Evolutionary conservation across 164 flowering plant species (phyloP).

Genomic region (Nymphaea thermarum): DNA sequence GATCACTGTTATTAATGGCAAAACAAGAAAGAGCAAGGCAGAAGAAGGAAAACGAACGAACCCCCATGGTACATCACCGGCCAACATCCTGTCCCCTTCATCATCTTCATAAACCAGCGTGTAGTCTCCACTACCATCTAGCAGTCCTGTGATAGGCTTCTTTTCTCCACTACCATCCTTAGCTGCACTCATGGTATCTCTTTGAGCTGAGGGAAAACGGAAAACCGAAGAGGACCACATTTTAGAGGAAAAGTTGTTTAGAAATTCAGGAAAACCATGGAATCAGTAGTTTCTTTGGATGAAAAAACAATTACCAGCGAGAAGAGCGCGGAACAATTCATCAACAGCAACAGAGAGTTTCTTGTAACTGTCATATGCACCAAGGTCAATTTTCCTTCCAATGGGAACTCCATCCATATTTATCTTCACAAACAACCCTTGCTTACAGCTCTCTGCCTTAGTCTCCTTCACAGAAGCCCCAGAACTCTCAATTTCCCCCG

Average conservation of each 20-base stretch:
- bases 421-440: constrained; percentile 75
- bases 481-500: background rate
- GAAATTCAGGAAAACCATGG: no score
- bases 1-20: no score
- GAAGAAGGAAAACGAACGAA: constrained; percentile 15
- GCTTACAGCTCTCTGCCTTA: constrained; percentile 21
- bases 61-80: constrained; percentile 96
- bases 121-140: constrained; percentile 89
- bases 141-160: constrained; percentile 48
- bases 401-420: constrained; percentile 99
- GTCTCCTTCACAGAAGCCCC: constrained; percentile 27
- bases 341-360: constrained; percentile 75
- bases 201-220: constrained; percentile 52
- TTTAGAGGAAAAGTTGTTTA: background rate
- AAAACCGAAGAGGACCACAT: background rate
- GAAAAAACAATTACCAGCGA: constrained; percentile 42
- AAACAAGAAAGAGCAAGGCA: background rate
- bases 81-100: constrained; percentile 94
- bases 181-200: constrained; percentile 39
- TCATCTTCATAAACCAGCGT: constrained; percentile 85
- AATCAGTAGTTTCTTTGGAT: background rate
- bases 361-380: constrained; percentile 66
- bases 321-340: constrained; percentile 82
- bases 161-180: constrained; percentile 36
- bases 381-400: constrained; percentile 87